phyloP scores from a whole-genome alignment of 2,329 filamentous ascomycete species.

The Aspergillus sp. region DNA sequence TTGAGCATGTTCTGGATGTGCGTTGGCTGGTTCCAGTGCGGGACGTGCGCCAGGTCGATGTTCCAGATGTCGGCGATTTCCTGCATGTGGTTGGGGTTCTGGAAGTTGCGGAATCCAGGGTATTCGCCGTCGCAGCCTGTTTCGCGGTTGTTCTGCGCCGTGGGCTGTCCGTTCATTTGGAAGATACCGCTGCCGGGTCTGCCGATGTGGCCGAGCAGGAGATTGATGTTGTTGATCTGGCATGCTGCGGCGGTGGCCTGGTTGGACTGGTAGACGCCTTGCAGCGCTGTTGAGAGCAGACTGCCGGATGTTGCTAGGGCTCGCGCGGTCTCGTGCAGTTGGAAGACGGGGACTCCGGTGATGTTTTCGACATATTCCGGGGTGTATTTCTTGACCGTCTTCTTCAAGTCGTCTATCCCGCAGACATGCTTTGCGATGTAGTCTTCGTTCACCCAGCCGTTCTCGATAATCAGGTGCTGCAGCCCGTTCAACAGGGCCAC shows the following conservation, averaged over 20 bases:
- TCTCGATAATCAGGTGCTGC: constrained; percentile 38
- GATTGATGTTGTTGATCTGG: constrained; percentile 45
- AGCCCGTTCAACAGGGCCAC: constrained; percentile 40
- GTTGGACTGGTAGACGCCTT: constrained; percentile 44
- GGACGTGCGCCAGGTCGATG: constrained; percentile 33
- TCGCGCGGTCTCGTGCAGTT: constrained; percentile 32
- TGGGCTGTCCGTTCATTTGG: constrained; percentile 45
- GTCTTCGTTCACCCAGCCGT: constrained; percentile 35
- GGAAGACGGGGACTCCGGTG: constrained; percentile 31
- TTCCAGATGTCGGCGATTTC: constrained; percentile 41
- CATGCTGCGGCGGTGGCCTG: constrained; percentile 42
- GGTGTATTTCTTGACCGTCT: constrained; percentile 31
- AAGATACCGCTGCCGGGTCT: constrained; percentile 37
- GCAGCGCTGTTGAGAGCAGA: constrained; percentile 39
- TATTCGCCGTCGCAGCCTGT: constrained; percentile 41
- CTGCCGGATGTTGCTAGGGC: constrained; percentile 34
- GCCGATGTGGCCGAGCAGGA: constrained; percentile 37
- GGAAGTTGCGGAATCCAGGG: constrained; percentile 38
- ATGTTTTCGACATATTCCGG: constrained; percentile 35
- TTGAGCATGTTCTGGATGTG: constrained; percentile 40
- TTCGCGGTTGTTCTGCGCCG: constrained; percentile 43
- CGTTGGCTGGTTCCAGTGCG: constrained; percentile 41
- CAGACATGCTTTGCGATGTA: constrained; percentile 32
- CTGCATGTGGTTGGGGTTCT: constrained; percentile 37
- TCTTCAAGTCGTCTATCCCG: constrained; percentile 27